phyloP scores from a whole-genome alignment of 2,329 filamentous ascomycete species.

The Colletotrichum lupini region DNA sequence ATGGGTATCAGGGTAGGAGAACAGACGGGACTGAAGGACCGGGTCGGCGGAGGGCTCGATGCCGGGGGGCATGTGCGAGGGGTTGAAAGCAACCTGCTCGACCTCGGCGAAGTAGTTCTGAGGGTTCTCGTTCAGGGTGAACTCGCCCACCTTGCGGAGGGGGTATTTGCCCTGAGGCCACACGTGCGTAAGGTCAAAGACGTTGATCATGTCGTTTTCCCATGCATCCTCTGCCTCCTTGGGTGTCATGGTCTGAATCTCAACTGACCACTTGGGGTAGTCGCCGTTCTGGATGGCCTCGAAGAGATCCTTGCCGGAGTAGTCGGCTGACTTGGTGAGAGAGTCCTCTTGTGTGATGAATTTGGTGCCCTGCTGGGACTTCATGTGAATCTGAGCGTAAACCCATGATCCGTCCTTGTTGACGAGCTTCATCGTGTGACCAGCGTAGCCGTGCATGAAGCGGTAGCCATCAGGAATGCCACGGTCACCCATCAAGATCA shows the following conservation, averaged over 20 bases:
- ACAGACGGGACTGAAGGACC: slow-evolving; percentile 64
- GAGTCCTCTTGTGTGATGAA: slow-evolving; percentile 54
- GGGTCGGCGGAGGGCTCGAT: slow-evolving; percentile 68
- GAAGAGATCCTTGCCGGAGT: slow-evolving; percentile 49
- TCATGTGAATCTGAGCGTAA: slow-evolving; percentile 63
- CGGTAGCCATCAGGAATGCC: slow-evolving; percentile 59
- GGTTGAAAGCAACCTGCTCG: slow-evolving; percentile 75
- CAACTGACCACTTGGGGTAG: slow-evolving; percentile 61
- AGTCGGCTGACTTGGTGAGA: slow-evolving; percentile 62
- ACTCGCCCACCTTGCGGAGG: slow-evolving; percentile 68
- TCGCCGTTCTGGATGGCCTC: slow-evolving; percentile 55
- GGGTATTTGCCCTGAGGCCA: slow-evolving; percentile 72
- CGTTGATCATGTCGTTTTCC: slow-evolving; percentile 52
- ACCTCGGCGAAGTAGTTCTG: slow-evolving; percentile 77
- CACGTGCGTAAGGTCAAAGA: slow-evolving; percentile 68
- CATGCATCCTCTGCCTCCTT: slow-evolving; percentile 55
- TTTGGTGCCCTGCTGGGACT: slow-evolving; percentile 57
- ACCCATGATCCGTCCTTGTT: slow-evolving; percentile 57
- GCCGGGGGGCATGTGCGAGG: slow-evolving; percentile 72
- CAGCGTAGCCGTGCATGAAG: slow-evolving; percentile 57
- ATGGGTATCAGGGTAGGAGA: slow-evolving; percentile 66
- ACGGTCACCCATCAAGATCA: slow-evolving; percentile 62
- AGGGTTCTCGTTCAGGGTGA: slow-evolving; percentile 73
- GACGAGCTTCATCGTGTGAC: slow-evolving; percentile 60
- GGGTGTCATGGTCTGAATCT: slow-evolving; percentile 65